Conservation (phyloP, 2,329 filamentous ascomycete genomes). For the Botrytis hyacinthi region DNA sequence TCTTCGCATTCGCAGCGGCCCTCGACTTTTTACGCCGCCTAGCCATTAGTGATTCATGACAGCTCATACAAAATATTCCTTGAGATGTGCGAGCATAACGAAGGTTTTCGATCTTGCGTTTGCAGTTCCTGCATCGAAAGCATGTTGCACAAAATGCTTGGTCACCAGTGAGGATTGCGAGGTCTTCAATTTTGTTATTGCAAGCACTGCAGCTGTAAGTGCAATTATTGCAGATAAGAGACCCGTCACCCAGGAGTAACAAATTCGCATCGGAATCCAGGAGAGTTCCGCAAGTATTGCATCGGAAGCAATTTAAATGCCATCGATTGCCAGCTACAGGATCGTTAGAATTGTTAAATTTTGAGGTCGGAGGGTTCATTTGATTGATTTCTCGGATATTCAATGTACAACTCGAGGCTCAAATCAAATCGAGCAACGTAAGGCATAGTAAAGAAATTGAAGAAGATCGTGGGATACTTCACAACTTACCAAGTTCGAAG, state of each 20-base stretch:
- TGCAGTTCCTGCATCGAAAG: constrained; percentile 97
- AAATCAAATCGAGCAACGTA: constrained; percentile 20
- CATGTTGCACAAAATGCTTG: constrained; percentile 97
- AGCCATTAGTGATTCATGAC: constrained; percentile 95
- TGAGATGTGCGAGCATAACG: constrained; percentile 96
- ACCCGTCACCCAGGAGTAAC: constrained; percentile 93
- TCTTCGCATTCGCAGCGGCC: constrained; percentile 58
- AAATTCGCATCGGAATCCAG: constrained; percentile 98
- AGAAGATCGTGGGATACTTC: not conserved
- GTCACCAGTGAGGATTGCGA: constrained; percentile 95
- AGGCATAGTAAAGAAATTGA: constrained; percentile 7
- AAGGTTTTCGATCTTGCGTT: constrained; percentile 97
- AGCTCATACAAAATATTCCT: constrained; percentile 99
- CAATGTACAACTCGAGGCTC: constrained; percentile 20
- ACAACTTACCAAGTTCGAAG: constrained; percentile 81
- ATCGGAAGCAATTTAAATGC: constrained; percentile 99
- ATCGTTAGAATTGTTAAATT: constrained; percentile 32
- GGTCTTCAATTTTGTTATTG: constrained; percentile 95
- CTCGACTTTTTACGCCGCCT: constrained; percentile 84
- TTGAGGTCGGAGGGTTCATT: constrained; percentile 15
- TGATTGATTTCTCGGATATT: constrained; percentile 12
- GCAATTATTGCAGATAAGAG: constrained; percentile 98
- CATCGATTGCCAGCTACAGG: constrained; percentile 83
- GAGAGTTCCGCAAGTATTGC: constrained; percentile 90
- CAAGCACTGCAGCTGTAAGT: constrained; percentile 98